A percentile compares a stretch with the other conserved stretches of the same genome.
Evolutionary conservation across 1,284 basidiomycete genomes (phyloP).

Genomic region (Ustilago trichophora): DNA sequence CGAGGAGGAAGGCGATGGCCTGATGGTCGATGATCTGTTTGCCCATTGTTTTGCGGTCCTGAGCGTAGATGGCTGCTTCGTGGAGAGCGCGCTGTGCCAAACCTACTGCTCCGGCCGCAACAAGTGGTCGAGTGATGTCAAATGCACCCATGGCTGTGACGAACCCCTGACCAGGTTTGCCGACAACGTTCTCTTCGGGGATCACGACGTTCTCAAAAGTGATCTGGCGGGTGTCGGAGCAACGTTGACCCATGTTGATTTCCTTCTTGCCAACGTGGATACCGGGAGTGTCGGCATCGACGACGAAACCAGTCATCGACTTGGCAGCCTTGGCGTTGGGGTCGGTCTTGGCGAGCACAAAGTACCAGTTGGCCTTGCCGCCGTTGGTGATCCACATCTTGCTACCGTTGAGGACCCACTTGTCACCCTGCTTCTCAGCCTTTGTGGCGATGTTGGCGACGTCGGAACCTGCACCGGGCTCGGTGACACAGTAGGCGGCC

Average conservation of each 20-base stretch:
- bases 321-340: conserved; percentile 68
- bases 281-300: conserved; percentile 70
- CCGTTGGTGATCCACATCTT: conserved; percentile 71
- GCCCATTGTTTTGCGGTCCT: conserved; percentile 72
- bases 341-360: conserved; percentile 72
- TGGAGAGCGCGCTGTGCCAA: conserved; percentile 71
- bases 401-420: conserved; percentile 69
- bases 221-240: conserved; percentile 72
- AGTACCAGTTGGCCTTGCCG: conserved; percentile 71
- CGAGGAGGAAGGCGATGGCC: conserved; percentile 71
- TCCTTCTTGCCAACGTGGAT: conserved; percentile 70
- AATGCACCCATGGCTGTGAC: conserved; percentile 72
- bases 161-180: conserved; percentile 71
- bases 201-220: conserved; percentile 71
- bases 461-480: conserved; percentile 71
- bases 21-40: conserved; percentile 72
- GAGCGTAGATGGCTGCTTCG: conserved; percentile 71
- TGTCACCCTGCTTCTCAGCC: conserved; percentile 70
- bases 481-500: conserved; percentile 71
- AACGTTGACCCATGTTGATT: conserved; percentile 73
- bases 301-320: conserved; percentile 72
- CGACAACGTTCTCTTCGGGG: conserved; percentile 70
- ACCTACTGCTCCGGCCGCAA: conserved; percentile 71
- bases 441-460: conserved; percentile 68
- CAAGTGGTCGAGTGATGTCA: conserved; percentile 70